These are phyloP conservation scores for Bretschneidera sinensis DNA, from an alignment of 345 rosid species.

Conservation along the genomic window DNA sequence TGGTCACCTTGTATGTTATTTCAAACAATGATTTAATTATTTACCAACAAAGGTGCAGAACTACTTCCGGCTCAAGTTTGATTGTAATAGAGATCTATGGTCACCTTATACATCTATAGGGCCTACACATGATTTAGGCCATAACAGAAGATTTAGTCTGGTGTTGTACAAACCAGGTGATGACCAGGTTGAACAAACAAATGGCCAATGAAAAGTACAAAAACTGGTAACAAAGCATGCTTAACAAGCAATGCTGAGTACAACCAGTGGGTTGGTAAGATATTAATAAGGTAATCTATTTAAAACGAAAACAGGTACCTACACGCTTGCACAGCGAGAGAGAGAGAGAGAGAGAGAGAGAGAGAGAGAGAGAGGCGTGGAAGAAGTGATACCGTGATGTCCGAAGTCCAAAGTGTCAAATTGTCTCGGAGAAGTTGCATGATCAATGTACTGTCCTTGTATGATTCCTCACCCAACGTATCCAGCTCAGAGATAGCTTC, in stretches of 20 bases:
- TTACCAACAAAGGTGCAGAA: too few species aligned
- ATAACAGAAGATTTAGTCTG: too few species aligned
- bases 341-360: not conserved
- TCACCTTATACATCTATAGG: not conserved
- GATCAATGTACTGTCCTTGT: constrained; percentile 95
- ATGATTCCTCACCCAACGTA: constrained; percentile 94
- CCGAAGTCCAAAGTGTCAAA: constrained; percentile 96
- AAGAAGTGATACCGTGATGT: constrained; percentile 55
- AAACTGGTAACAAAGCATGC: not conserved
- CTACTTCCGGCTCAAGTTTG: not conserved
- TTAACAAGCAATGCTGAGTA: too few species aligned
- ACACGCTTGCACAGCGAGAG: not conserved
- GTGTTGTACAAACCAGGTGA: not conserved
- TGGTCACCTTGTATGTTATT: not conserved
- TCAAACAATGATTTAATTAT: too few species aligned
- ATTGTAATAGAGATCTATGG: not conserved
- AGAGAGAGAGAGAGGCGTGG: constrained; percentile 2
- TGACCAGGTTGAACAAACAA: not conserved
- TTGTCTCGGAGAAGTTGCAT: constrained; percentile 99
- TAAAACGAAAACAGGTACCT: too few species aligned
- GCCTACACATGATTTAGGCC: too few species aligned
- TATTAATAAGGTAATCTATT: not conserved
- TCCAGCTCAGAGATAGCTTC: constrained; percentile 98
- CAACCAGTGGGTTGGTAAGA: not conserved
- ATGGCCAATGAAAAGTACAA: not conserved